Base-by-base conservation (phyloP, 2,329 filamentous ascomycete species). In the Exophiala sp. region DNA sequence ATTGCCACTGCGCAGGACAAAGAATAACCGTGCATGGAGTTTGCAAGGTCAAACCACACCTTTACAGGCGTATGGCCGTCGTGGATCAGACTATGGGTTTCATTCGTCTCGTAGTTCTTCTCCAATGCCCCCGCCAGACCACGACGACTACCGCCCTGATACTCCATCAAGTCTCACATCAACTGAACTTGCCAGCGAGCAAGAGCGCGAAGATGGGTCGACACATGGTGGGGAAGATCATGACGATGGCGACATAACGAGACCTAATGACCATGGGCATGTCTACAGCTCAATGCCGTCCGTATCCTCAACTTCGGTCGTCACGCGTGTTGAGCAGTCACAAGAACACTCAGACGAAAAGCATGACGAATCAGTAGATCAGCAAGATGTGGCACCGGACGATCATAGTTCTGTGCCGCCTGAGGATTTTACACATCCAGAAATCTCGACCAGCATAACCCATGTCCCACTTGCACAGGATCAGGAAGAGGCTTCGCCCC, bases 11-110 rank as follows among this genome's bases (percentile, higher is more conserved):
- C 48, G 58, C 10, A 48, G 50, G 34, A 49, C 55, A 4, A 62
- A 62, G 45, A 55, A 48, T 38, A 45, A 55, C 11, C 55, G 61
- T 10, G 45, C 57, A 4, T 59, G 58, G 61, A 63, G 59, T 35
- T 54, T 62, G 18, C 55, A 57, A 47, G 55, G 52, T 12, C 50
- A 50, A 32, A 41, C 41, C 34, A 57, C 38, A n/a, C 53, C 58
- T n/a, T 29, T 57, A 33, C 52, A 54, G 16, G 36, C 47, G 9
- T 58, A 58, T 45, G 58, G 55, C 14, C 52, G 58, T 12, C 58
- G 58, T 21, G 55, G 58, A 3, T 61, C 58, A 38, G 58, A 61
- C 32, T 61, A 61, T 53, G 58, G 58, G 2, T 61, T 46, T 35
- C 48, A 35, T 20, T 24, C 48, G 12, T 56, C 50, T 48, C 58